Base-by-base conservation (phyloP, 306 rosid species). In the Pterocarpus santalinus region DNA sequence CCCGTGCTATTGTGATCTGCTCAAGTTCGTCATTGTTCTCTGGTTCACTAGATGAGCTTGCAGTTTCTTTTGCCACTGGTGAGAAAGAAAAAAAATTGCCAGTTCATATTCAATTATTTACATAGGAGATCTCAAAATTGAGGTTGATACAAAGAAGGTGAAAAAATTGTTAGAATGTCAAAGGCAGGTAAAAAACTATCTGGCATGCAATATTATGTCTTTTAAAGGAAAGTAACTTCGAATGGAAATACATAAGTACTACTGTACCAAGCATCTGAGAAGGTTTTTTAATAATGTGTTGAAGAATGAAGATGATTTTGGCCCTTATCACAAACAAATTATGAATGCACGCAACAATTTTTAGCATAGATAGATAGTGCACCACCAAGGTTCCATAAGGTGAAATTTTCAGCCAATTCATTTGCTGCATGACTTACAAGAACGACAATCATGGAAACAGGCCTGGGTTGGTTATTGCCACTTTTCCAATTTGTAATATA, bases 1-100 rank as follows among this genome's bases (percentile, higher is more conserved):
- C 97, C 72, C 97, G 88, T 8, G 98, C 97, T 82, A 95, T 89
- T 1, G 96, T 93, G 83, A 95, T 93, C 89, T 96, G 98, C 85
- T 96, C 99, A 63, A 96, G 81, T 87, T 96, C 99, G 35, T 96
- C 99, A 47, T 71, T 92, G 90, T 75, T 90, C 75, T 96, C 98
- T 9, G 89, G 89, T 78, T 93, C 97, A 32, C 90, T 88, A 58
- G 97, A 92, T 64, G 97, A 90, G 56, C 75, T 68, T 49, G 83
- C 78, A 52, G 79, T 78, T 76, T 82, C 89, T 79, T 82, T 86
- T 62, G 94, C 95, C 97, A 92, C 97, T 95, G 88, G 77, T 65
- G 81, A 90, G 52, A 71, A 80, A 77, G 68, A 64, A 85, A 65
- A 65, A 81, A 67, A 32, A 80, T 53, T 39, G 69, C 75, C 66